Base-by-base conservation (phyloP, 2,329 filamentous ascomycete genomes). In the Fusarium buxicola region DNA sequence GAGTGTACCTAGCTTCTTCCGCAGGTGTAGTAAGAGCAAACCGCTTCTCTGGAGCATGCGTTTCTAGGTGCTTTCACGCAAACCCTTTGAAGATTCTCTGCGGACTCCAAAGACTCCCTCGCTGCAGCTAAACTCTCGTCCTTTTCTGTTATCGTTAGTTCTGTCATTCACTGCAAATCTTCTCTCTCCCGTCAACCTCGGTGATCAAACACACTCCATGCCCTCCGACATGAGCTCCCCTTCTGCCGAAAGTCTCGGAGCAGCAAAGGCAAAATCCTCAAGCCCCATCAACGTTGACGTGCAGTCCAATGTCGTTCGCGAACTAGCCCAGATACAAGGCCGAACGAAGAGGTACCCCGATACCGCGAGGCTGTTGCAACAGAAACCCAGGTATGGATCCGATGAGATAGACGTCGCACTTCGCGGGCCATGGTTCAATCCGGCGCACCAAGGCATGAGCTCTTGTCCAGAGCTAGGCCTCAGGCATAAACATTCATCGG, bases 381-480 rank as follows among this genome's bases (percentile, higher is more conserved):
- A 16, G 18, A 49, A 51, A 24, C 31, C 25, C 8, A n/a, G 32
- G 11, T 58, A 44, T 12, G 48, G 44, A 21, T 65, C 61, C 15
- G 48, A 63, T 32, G 47, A 65, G 11, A 51, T 54, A 36, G 46
- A 58, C 9, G 21, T 28, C 13, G 16, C 30, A 10, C 31, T 50
- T 25, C 44, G 35, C 35, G 49, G 27, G 7, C 57, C 43, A 10
- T 45, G 28, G n/a, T 52, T 63, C 31, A 36, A 59, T 8, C 31
- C 35, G 18, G 39, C 45, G 45, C 45, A 45, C 13, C 47, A 53
- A n/a, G 55, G 39, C 18, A 57, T 66, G 55, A 53, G 50, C 18
- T 66, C 63, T 44, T 66, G 63, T 38, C 63, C 63, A 35, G 63
- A 66, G 31, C 32, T 66, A 15, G 35, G 44, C 24, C 45, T 34